Evolutionary conservation across 345 rosid genomes (phyloP).

Genomic region (Rhodamnia rubescens): DNA sequence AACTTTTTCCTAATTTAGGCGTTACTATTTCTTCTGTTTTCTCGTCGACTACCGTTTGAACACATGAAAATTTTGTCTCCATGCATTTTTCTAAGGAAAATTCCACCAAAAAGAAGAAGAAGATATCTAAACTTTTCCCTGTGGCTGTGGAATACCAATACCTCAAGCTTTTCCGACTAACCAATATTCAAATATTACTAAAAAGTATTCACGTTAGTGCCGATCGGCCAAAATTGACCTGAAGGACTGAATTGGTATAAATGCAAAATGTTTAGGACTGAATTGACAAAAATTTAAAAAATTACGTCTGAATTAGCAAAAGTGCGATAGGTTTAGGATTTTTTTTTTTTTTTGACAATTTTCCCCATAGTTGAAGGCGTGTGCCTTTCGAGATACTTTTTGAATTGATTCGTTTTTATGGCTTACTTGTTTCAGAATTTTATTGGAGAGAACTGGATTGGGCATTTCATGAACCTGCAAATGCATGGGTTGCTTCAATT

Average conservation of each 20-base stretch:
- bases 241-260: too few relatives aligned
- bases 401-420: neutral
- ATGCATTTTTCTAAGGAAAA: neutral
- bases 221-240: too few relatives aligned
- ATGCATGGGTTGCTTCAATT: neutral
- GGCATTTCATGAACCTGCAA: neutral
- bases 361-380: neutral
- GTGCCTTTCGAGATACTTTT: neutral
- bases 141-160: neutral
- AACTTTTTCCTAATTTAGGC: too few relatives aligned
- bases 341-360: too few relatives aligned
- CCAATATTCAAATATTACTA: neutral
- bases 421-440: neutral
- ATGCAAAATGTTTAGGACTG: too few relatives aligned
- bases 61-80: neutral
- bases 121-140: neutral
- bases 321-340: too few relatives aligned
- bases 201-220: too few relatives aligned
- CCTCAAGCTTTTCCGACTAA: neutral
- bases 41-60: neutral
- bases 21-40: neutral
- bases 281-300: too few relatives aligned
- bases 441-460: neutral
- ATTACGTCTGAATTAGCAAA: too few relatives aligned
- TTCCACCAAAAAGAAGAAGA: neutral